phyloP scores from a whole-genome alignment of 768 basidiomycete genomes.

The Boletus tylopilopsis region DNA sequence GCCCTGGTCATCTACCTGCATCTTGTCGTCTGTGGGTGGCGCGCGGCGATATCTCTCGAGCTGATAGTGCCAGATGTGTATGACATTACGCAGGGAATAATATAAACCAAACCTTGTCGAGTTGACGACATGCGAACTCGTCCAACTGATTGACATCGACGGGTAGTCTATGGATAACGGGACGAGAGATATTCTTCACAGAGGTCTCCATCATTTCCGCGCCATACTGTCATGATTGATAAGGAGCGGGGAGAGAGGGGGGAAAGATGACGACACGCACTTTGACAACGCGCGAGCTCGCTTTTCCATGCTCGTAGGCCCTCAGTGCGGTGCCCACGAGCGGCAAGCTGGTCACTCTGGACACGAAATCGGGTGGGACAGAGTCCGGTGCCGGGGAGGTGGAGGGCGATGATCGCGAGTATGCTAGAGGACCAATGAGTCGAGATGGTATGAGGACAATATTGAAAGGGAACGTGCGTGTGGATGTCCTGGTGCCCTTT shows the following conservation, averaged over 20 bases:
- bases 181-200: constrained; percentile 74
- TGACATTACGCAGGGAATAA: not conserved
- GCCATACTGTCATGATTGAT: constrained; percentile 58
- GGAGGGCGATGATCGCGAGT: constrained; percentile 13
- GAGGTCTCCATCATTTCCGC: constrained; percentile 85
- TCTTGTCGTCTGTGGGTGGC: constrained; percentile 30
- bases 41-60: constrained; percentile 48
- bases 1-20: constrained; percentile 20
- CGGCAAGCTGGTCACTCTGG: constrained; percentile 57
- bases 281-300: constrained; percentile 81
- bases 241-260: not conserved
- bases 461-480: constrained; percentile 13
- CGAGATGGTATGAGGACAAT: not conserved
- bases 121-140: constrained; percentile 84
- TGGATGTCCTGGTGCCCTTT: constrained; percentile 35
- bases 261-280: constrained; percentile 45
- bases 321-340: constrained; percentile 69
- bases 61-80: constrained; percentile 24
- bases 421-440: constrained; percentile 4
- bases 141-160: constrained; percentile 73
- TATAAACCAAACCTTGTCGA: constrained; percentile 61
- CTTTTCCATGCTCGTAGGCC: constrained; percentile 81
- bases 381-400: constrained; percentile 12
- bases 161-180: constrained; percentile 76
- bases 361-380: constrained; percentile 35